These are phyloP conservation scores for Cytospora chrysosperma DNA, from an alignment of 2,329 filamentous ascomycete species.

Conservation along the genomic window DNA sequence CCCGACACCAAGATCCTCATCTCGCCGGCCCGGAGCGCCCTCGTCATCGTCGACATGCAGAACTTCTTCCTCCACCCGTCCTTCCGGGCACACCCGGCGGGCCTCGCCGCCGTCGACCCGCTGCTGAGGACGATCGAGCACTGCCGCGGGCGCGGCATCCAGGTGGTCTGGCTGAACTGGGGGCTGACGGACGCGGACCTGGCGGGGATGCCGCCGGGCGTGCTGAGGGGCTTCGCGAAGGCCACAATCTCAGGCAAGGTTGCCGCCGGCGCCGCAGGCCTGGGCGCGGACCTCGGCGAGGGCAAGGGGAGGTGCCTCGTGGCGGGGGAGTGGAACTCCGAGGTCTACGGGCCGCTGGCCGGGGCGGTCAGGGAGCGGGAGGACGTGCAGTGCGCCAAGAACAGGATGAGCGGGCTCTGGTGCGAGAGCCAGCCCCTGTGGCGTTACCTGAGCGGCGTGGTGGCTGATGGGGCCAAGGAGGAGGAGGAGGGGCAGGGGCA, in stretches of 20 bases:
- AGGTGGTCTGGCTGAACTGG: constrained; percentile 57
- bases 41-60: constrained; percentile 54
- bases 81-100: constrained; percentile 42
- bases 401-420: constrained; percentile 59
- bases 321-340: constrained; percentile 56
- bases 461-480: constrained; percentile 30
- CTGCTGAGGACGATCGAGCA: constrained; percentile 41
- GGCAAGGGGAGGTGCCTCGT: constrained; percentile 47
- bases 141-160: constrained; percentile 50
- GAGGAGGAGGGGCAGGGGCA: too few species aligned
- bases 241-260: constrained; percentile 31
- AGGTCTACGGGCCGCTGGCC: constrained; percentile 47
- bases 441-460: constrained; percentile 41
- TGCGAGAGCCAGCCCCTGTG: constrained; percentile 42
- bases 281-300: constrained; percentile 48
- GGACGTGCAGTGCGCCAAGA: constrained; percentile 56
- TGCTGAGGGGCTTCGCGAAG: constrained; percentile 48
- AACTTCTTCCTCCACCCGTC: constrained; percentile 49
- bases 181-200: constrained; percentile 54
- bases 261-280: constrained; percentile 30
- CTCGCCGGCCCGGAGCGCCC: constrained; percentile 41
- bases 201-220: constrained; percentile 47
- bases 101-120: constrained; percentile 41
- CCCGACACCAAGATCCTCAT: constrained; percentile 37
- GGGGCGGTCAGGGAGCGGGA: constrained; percentile 34